These are phyloP conservation scores for Tulasnella sp. DNA, from an alignment of 768 basidiomycete genomes.

Conservation along the genomic window DNA sequence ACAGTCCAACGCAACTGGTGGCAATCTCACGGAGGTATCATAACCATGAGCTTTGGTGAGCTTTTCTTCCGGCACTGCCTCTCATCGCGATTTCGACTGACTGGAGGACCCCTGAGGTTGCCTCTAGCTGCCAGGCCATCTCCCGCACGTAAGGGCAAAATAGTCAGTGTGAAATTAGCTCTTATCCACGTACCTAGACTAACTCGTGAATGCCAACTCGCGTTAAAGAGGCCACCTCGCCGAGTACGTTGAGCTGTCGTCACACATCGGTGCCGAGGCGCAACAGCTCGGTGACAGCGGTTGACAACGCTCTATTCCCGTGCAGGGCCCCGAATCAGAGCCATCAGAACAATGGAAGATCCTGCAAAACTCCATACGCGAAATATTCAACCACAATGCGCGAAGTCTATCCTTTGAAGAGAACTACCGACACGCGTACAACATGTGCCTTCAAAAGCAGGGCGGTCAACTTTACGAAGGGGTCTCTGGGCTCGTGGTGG, in stretches of 20 bases:
- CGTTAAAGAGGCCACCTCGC: conserved; percentile 18
- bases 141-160: conserved; percentile 6
- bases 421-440: conserved; percentile 88
- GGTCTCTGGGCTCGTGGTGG: conserved; percentile 60
- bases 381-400: conserved; percentile 93
- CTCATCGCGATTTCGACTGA: not conserved
- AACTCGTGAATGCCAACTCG: not conserved
- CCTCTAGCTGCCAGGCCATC: not conserved
- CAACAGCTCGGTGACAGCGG: not conserved
- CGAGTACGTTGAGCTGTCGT: conserved; percentile 10
- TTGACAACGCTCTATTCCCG: not conserved
- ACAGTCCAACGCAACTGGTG: not conserved
- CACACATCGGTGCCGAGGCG: not conserved
- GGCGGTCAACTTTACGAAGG: conserved; percentile 83
- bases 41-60: not conserved
- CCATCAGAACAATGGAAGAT: conserved; percentile 74
- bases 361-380: conserved; percentile 73
- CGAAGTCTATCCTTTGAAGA: conserved; percentile 83
- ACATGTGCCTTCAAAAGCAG: conserved; percentile 80
- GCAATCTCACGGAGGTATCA: not conserved
- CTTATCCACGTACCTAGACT: not conserved
- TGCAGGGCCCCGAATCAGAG: conserved; percentile 46
- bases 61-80: not conserved
- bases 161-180: not conserved
- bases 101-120: not conserved